These are phyloP conservation scores for Populus ilicifolia DNA, from an alignment of 345 rosid species.

Conservation along the genomic window DNA sequence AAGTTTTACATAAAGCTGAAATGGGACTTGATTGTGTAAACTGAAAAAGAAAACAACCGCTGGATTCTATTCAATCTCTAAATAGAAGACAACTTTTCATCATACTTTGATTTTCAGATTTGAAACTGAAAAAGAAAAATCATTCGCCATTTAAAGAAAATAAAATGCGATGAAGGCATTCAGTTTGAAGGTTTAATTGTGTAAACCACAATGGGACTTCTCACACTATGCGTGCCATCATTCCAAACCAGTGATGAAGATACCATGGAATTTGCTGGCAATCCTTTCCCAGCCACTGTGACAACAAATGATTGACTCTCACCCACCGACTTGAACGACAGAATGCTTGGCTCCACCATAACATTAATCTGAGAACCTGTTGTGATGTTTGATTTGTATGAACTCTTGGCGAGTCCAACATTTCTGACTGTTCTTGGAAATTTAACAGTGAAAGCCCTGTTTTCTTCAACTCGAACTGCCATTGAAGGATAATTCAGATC, in stretches of 20 bases:
- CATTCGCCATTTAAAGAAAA: not conserved
- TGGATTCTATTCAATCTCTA: too few species aligned
- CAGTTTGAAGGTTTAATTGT: not conserved
- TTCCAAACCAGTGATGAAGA: conserved; percentile 1
- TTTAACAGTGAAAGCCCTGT: conserved; percentile 12
- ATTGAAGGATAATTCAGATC: conserved; percentile 44
- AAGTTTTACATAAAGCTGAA: too few species aligned
- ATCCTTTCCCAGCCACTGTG: not conserved
- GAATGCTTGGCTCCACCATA: not conserved
- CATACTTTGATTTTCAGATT: too few species aligned
- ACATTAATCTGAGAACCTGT: conserved; percentile 8
- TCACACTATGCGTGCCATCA: conserved; percentile 1
- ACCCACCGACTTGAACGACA: not conserved
- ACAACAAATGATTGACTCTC: not conserved
- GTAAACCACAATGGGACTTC: conserved; percentile 5
- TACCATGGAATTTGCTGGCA: not conserved
- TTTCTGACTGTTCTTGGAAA: conserved; percentile 38
- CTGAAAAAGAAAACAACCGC: too few species aligned
- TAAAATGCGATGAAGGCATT: not conserved
- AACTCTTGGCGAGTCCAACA: conserved; percentile 23
- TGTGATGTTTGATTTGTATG: conserved; percentile 23
- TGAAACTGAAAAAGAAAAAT: too few species aligned
- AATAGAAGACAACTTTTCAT: too few species aligned
- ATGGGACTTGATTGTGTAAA: too few species aligned
- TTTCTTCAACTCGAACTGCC: conserved; percentile 13